Evolutionary conservation across 495 filamentous ascomycete species (phyloP), one percentile per base, ranked within the genome.

Genomic region (Cryomyces minteri): DNA sequence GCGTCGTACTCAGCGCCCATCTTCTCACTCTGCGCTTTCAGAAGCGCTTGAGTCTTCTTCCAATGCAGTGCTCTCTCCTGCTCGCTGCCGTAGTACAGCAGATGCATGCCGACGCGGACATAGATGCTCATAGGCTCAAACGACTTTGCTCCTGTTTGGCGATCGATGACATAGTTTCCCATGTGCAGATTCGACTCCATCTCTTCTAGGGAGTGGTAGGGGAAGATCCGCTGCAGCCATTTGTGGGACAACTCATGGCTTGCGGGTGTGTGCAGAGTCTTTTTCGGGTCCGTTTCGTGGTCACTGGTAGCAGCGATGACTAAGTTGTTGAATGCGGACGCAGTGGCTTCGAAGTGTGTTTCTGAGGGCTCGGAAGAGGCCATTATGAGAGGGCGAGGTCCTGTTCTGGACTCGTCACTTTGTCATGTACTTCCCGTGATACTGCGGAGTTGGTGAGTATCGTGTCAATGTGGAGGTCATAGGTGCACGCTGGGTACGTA

Each of bases 121-220:
- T 67, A 67, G 45, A 67, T 59, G 47, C 59, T 61, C 63, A 66
- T 66, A 18, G 62, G 49, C 39, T 66, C 63, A 33, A 58, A 66
- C 30, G 45, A 51, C 53, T 62, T 62, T 41, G 55, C 47, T 4
- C 59, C 58, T 5, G 63, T 65, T 34, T 54, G 37, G 11, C 62
- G 58, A 46, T 65, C 62, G n/a, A 65, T 58, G 8, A 67, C 61
- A 51, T 63, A 65, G 49, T 67, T 67, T 38, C 63, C 63, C 46
- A 67, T 43, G 44, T 67, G 62, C 49, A 60, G 63, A 25, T 54
- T 46, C 32, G 47, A 48, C 44, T 67, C 62, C 39, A 64, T 42
- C 32, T 48, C 39, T 34, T 63, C 48, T 12, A 67, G 55, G 11
- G 48, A 48, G 32, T 48, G 39, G 40, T 45, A 34, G 2, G 63